Evolutionary conservation across 768 basidiomycete genomes (phyloP), one percentile per base, ranked within the genome.

Genomic region (Tubosaeta sp.): DNA sequence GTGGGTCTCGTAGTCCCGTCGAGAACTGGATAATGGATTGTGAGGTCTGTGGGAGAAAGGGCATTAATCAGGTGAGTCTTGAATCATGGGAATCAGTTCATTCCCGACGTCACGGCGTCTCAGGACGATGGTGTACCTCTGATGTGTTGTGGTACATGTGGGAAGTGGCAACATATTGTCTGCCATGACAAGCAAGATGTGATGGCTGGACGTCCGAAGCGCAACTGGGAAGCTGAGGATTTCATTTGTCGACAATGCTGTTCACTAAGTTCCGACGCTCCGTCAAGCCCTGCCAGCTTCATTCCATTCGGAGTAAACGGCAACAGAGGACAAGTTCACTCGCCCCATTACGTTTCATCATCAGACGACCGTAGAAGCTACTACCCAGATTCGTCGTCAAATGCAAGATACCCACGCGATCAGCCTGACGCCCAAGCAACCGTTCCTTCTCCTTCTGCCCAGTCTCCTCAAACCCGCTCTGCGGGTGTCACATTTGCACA

Each of bases 1-100:
- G 71, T 54, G 80, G 79, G 16, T 74, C 79, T 11, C 78, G 78
- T 38, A 80, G 79, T 6, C 80, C 83, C 31, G 68, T 71, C 17
- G 87, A 84, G 46, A 81, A 85, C 52, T 95, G 93, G 93, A 84
- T 90, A 51, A 71, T 97, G 22, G 85, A 90, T 62, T 97, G 93
- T 64, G 93, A 95, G 64, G 77, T 95, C 34, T 97, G 93, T 66
- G 76, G 76, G 49, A 79, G 79, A 54, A 75, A 74, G 25, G 91
- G 91, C 9, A 69, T 83, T 51, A 94, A 94, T 60, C 66, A 85
- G 59, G 92, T 91, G 57, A 54, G 83, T 72, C 46, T 19, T 26
- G 50, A 10, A 41, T 32, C 37, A 2, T 31, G 9, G 32, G n/a
- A 37, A 12, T 37, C 37, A 14, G 34, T 11, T n/a, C 19, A 35